A percentile compares a stretch with the other conserved stretches of the same genome.
phyloP scores from a whole-genome alignment of 2,329 filamentous ascomycete species.

The Colletotrichum coccodes region DNA sequence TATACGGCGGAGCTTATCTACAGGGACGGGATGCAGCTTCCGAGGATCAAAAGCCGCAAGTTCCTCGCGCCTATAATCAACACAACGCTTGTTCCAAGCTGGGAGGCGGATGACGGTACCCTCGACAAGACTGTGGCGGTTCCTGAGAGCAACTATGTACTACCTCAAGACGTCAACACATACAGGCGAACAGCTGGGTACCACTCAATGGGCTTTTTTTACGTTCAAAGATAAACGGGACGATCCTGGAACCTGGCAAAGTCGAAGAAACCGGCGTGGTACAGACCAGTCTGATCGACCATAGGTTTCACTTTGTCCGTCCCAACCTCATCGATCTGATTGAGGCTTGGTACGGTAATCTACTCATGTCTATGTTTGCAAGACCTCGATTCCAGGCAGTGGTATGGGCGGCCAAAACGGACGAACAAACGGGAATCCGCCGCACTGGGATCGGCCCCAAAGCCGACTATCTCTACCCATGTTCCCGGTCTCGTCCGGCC shows the following conservation, averaged over 20 bases:
- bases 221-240: slow-evolving; percentile 11
- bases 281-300: no score
- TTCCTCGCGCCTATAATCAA: slow-evolving; percentile 40
- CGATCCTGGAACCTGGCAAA: slow-evolving; percentile 30
- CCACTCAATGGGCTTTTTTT: slow-evolving; percentile 40
- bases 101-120: slow-evolving; percentile 42
- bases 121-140: slow-evolving; percentile 42
- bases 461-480: slow-evolving; percentile 35
- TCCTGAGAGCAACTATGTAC: slow-evolving; percentile 39
- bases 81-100: slow-evolving; percentile 37
- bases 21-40: slow-evolving; percentile 38
- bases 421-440: no score
- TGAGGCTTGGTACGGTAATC: no score
- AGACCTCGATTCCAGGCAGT: no score
- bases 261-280: background rate
- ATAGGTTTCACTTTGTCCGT: no score
- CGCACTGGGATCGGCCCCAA: background rate
- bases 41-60: slow-evolving; percentile 33
- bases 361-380: no score
- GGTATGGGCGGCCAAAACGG: no score
- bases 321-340: no score
- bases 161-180: slow-evolving; percentile 32
- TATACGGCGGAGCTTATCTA: slow-evolving; percentile 43
- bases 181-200: slow-evolving; percentile 44
- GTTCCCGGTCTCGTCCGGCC: slow-evolving; percentile 38